Base-by-base conservation (phyloP, 148 eudicot genomes). In the Rhododendron mucronatum region DNA sequence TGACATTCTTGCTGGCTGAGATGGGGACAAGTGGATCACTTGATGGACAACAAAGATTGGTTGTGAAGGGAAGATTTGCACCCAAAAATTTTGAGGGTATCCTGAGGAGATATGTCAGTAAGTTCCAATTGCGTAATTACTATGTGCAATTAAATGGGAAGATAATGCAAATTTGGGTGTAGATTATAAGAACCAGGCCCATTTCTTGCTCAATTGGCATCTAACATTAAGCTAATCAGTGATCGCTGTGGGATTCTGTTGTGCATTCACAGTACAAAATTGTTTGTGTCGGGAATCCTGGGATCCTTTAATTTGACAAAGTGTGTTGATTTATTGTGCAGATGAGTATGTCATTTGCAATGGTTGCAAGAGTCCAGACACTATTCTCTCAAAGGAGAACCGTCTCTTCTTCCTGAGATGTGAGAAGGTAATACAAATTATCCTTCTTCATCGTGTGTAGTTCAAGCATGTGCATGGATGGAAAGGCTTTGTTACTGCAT, bases 301-400 rank as follows among this genome's bases (percentile, higher is more conserved):
- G 15, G 53, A 67, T 9, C 53, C 21, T 57, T 44, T 26, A 45
- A n/a, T 78, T 83, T 86, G 44, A 44, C 48, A 0, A 26, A 18
- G 20, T 50, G 12, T 83, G 12, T 48, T 69, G 81, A 48, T 73
- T 13, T 53, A 28, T 37, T 28, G 28, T 75, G 45, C 87, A 97
- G 98, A 97, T 92, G 99, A 95, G 83, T 97, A 97, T 88, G 98
- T 97, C 84, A 95, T 97, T 82, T 97, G 99, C 91, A 94, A 94
- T 92, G 99, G 99, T 41, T 95, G 99, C 89, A 97, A 97, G 87
- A 95, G 99, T 87, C 94, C 99, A 35, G 99, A 97, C 90, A 97
- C 99, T 37, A 93, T 97, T 87, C 94, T 97, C 73, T 91, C 97
- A 1, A 96, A 96, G 89, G 97, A 96, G 88, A 95, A 96, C 77